These are phyloP conservation scores for Rhododendron kiyosumense DNA, from an alignment of 148 eudicot species.

Conservation along the genomic window DNA sequence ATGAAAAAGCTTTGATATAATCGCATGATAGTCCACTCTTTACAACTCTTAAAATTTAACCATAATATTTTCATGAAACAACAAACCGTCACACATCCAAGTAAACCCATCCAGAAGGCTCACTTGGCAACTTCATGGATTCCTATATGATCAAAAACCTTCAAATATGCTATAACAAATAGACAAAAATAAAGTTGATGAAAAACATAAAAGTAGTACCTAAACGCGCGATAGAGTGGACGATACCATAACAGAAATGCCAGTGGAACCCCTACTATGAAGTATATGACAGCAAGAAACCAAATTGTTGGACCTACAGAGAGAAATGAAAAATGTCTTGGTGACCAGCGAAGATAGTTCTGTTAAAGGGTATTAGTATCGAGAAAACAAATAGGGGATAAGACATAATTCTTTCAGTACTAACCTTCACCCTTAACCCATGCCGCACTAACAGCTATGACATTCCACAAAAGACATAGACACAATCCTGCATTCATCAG, in stretches of 20 bases:
- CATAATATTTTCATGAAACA: background rate
- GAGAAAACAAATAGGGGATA: background rate
- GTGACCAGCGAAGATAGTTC: background rate
- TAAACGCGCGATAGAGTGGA: conserved; percentile 91
- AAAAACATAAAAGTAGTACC: conserved; percentile 32
- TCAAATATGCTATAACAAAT: background rate
- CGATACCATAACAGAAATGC: conserved; percentile 84
- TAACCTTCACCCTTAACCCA: conserved; percentile 81
- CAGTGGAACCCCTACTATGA: conserved; percentile 76
- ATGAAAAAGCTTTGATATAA: background rate
- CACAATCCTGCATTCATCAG: conserved; percentile 43
- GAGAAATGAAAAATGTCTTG: background rate
- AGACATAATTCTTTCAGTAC: background rate
- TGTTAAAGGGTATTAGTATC: background rate
- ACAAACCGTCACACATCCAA: background rate
- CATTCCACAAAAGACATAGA: conserved; percentile 71
- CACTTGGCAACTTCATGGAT: background rate
- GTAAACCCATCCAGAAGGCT: background rate
- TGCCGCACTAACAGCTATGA: conserved; percentile 62
- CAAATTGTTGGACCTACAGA: conserved; percentile 63
- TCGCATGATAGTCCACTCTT: background rate
- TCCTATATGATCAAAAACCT: background rate
- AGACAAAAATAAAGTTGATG: background rate
- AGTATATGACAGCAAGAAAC: conserved; percentile 76
- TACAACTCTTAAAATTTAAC: background rate